Base-by-base conservation (phyloP, 768 basidiomycete species). In the Imleria badia region DNA sequence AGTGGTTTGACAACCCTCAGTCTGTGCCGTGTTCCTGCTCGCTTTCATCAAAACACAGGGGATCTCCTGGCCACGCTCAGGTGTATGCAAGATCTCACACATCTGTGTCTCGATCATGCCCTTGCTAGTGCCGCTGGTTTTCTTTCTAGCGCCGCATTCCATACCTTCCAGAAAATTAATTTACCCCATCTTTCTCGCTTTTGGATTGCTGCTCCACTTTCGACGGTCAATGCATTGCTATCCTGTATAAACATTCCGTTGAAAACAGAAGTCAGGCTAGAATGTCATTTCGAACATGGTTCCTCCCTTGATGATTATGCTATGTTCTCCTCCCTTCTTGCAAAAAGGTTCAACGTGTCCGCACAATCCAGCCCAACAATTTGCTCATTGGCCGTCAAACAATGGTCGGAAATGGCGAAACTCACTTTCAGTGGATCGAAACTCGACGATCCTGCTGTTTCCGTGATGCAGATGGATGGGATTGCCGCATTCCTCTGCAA, bases 1-100 rank as follows among this genome's bases (percentile, higher is more conserved):
- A 45, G 47, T 33, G 60, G 66, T 39, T 71, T 81, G 15, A 72
- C 69, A 8, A 63, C 66, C 45, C 67, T 80, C 26, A 66, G 62
- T 36, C 58, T 80, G 2, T 54, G 65, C 17, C 20, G 64, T 41
- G 42, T 71, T 5, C 51, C 67, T 22, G 19, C 7, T 7, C 33
- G 48, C 8, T 49, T 62, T 19, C 68, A 65, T 14, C 71, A 72
- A 2, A 58, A 65, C 13, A 61, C 62, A 22, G 47, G 45, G 7
- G 68, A 73, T 33, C 58, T 80, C n/a, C 48, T 74, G 7, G 51
- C 65, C 19, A 64, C 64, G 10, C 66, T 79, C 5, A 46, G 61
- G 15, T 55, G 63, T 35, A 75, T 75, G 72, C 73, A 70, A 9
- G 15, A 55, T 38, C 63, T 78, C 3, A 65, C 63, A 45, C 57